Evolutionary conservation across 768 basidiomycete species (phyloP).

Genomic region (Rhizopogon vulgaris): DNA sequence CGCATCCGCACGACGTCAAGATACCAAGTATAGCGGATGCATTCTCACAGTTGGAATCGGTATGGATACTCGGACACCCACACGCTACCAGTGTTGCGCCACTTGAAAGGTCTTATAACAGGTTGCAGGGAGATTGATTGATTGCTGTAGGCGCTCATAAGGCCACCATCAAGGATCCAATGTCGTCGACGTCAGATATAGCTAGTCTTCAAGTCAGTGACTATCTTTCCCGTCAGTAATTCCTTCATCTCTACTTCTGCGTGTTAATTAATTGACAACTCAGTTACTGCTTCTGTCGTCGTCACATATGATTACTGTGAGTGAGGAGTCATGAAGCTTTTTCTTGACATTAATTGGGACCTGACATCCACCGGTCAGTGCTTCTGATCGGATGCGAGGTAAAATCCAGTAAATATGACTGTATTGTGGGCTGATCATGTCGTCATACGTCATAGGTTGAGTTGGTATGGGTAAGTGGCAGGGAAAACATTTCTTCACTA

Average conservation of each 20-base stretch:
- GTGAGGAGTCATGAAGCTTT: neutral
- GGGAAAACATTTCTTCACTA: neutral
- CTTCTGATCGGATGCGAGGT: neutral
- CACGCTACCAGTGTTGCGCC: neutral
- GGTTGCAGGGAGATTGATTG: neutral
- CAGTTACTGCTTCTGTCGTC: neutral
- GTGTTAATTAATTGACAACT: neutral
- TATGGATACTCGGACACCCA: neutral
- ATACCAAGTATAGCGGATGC: neutral
- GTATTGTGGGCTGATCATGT: neutral
- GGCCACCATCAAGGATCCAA: neutral
- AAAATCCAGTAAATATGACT: neutral
- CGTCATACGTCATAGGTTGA: neutral
- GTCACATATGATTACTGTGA: neutral
- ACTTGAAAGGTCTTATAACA: neutral
- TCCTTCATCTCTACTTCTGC: neutral
- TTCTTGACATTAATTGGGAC: neutral
- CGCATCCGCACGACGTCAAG: neutral
- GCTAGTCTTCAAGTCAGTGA: neutral
- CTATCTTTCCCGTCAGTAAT: neutral
- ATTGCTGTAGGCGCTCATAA: neutral
- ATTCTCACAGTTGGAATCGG: neutral
- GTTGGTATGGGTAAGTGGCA: slow-evolving; percentile 7
- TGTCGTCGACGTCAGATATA: neutral
- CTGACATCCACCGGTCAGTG: neutral